Evolutionary conservation across 345 rosid genomes (phyloP).

Genomic region (Brassica incana): DNA sequence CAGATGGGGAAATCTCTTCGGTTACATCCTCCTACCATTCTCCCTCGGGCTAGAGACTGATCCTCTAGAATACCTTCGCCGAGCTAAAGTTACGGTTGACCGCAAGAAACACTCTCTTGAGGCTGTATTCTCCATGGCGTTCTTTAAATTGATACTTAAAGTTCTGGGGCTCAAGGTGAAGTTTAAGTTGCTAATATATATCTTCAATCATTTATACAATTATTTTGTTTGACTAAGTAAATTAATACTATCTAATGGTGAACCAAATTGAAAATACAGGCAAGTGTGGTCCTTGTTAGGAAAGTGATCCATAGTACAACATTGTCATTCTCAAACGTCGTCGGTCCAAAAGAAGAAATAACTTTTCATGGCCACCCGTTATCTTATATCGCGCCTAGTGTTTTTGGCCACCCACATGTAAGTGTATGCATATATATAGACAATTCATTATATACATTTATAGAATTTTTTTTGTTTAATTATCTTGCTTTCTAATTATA

Average conservation of each 20-base stretch:
- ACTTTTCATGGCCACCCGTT: conserved; percentile 16
- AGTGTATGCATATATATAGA: conserved; percentile 4
- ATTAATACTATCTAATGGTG: neutral
- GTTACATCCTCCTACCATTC: neutral
- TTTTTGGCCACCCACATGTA: conserved; percentile 68
- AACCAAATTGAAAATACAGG: neutral
- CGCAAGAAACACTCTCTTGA: neutral
- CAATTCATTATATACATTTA: neutral
- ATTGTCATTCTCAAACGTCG: neutral
- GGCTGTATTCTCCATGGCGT: neutral
- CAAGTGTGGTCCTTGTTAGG: neutral
- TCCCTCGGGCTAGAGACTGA: neutral
- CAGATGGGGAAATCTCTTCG: neutral
- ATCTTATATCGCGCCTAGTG: conserved; percentile 59
- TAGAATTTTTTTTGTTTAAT: neutral
- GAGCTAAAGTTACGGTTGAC: neutral
- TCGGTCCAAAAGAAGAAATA: neutral
- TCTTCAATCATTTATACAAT: neutral
- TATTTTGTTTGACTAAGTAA: neutral
- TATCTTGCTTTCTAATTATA: neutral
- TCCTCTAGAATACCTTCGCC: neutral
- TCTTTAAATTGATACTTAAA: neutral
- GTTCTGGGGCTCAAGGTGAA: neutral
- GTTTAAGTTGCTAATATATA: neutral
- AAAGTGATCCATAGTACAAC: neutral